These are phyloP conservation scores for Salix dunnii DNA, from an alignment of 345 rosid species.

Conservation along the genomic window DNA sequence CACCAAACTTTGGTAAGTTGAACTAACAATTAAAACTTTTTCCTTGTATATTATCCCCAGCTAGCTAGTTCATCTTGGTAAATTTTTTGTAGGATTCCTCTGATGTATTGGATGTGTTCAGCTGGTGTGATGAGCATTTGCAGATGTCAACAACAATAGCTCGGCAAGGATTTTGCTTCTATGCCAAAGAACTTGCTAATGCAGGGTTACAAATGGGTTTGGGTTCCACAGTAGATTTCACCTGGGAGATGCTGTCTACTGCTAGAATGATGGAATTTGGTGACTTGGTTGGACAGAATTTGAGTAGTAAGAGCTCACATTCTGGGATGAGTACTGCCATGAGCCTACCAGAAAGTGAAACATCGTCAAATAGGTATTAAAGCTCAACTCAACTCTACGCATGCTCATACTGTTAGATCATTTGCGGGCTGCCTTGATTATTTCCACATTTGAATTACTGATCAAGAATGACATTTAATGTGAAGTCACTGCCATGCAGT, in stretches of 20 bases:
- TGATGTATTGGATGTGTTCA: constrained; percentile 40
- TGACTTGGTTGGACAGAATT: constrained; percentile 27
- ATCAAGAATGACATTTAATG: neutral
- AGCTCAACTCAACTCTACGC: neutral
- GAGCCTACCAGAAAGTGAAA: constrained; percentile 27
- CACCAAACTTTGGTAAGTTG: constrained; percentile 46
- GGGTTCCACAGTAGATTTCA: constrained; percentile 27
- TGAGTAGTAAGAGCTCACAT: constrained; percentile 20
- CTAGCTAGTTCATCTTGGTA: constrained; percentile 10
- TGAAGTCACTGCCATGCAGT: neutral
- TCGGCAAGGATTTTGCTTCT: constrained; percentile 56
- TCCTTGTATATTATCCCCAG: constrained; percentile 7
- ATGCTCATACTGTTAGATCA: neutral
- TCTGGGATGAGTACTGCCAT: constrained; percentile 26
- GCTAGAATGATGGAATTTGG: constrained; percentile 27
- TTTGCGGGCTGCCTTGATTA: constrained; percentile 1
- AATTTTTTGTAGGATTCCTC: constrained; percentile 45
- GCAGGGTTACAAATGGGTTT: constrained; percentile 28
- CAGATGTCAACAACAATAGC: constrained; percentile 54
- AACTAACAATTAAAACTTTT: neutral
- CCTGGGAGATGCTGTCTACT: constrained; percentile 31
- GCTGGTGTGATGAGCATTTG: constrained; percentile 46
- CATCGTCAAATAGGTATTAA: constrained; percentile 34
- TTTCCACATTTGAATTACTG: neutral
- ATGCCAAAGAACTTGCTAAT: constrained; percentile 45